phyloP scores from a whole-genome alignment of 768 basidiomycete genomes.

The Boletus coccyginus region DNA sequence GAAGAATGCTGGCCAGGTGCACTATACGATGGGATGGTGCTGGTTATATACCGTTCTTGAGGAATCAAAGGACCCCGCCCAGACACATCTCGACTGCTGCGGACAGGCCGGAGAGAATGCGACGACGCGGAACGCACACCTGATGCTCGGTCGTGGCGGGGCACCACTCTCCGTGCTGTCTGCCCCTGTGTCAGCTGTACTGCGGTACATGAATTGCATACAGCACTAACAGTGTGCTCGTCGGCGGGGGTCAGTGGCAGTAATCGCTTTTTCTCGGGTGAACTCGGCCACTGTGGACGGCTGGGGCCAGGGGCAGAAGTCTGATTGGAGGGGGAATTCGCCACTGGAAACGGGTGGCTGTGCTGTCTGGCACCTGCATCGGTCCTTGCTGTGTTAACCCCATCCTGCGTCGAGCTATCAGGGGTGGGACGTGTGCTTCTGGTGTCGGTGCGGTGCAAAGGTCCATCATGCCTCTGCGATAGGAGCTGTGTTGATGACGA shows the following conservation, averaged over 20 bases:
- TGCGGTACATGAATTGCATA: not conserved
- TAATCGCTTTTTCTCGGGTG: slow-evolving; percentile 20
- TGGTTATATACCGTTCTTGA: slow-evolving; percentile 22
- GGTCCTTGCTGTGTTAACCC: slow-evolving; percentile 9
- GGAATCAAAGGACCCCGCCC: slow-evolving; percentile 24
- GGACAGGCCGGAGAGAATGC: slow-evolving; percentile 1
- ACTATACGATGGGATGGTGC: slow-evolving; percentile 6
- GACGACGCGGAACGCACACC: slow-evolving; percentile 11
- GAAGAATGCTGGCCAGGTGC: slow-evolving; percentile 35
- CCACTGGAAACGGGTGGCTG: slow-evolving; percentile 25
- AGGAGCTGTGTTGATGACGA: not conserved
- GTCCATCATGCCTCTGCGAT: not conserved
- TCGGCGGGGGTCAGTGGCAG: slow-evolving; percentile 7
- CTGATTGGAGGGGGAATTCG: slow-evolving; percentile 4
- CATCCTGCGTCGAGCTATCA: not conserved
- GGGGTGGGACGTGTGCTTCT: not conserved
- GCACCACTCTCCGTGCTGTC: slow-evolving; percentile 18
- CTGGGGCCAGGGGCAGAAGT: slow-evolving; percentile 7
- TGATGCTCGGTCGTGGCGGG: slow-evolving; percentile 12
- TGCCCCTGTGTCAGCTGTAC: slow-evolving; percentile 18
- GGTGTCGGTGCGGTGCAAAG: not conserved
- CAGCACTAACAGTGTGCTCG: slow-evolving; percentile 13
- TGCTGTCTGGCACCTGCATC: not conserved
- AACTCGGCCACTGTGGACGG: slow-evolving; percentile 7
- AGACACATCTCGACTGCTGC: not conserved